A percentile compares a stretch with the other conserved stretches of the same genome.
These are phyloP conservation scores for Zelonia costaricensis DNA, from an alignment of 208 protist genomes.

Conservation along the genomic window DNA sequence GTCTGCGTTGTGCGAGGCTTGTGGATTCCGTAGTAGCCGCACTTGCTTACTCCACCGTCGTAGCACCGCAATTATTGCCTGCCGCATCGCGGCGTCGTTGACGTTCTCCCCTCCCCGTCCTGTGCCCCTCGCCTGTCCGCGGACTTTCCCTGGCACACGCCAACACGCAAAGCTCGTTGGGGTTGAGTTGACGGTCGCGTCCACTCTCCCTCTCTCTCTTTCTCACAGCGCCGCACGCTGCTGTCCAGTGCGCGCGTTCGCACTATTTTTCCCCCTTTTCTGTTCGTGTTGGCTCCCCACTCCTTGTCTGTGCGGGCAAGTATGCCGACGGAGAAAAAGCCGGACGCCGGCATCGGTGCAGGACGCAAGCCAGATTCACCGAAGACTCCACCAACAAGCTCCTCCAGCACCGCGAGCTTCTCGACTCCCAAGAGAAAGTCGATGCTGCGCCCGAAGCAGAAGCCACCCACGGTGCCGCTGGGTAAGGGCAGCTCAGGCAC, in stretches of 20 bases:
- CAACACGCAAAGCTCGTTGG: too few relatives aligned
- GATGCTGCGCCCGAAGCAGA: conserved; percentile 25
- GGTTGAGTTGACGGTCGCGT: too few relatives aligned
- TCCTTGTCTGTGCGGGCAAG: background rate
- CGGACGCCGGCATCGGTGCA: conserved; percentile 5
- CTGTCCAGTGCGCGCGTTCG: background rate
- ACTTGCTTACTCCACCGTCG: too few relatives aligned
- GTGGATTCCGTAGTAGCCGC: too few relatives aligned
- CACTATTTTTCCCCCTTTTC: background rate
- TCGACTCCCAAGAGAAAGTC: conserved; percentile 10
- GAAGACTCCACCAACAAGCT: conserved; percentile 1
- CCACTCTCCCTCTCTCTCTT: background rate
- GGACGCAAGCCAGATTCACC: conserved; percentile 10
- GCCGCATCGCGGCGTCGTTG: too few relatives aligned
- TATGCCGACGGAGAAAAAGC: conserved; percentile 6
- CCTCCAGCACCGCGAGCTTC: background rate
- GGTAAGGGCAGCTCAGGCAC: conserved; percentile 19
- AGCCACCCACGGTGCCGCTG: conserved; percentile 23
- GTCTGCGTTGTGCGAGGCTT: too few relatives aligned
- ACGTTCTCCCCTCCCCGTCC: too few relatives aligned
- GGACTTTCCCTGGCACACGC: too few relatives aligned
- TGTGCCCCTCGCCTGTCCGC: too few relatives aligned
- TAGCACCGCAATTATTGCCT: too few relatives aligned
- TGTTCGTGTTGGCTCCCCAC: background rate
- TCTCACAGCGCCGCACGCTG: too few relatives aligned